Conservation (phyloP, 2,329 filamentous ascomycete species). For the Anthostomella pinea region DNA sequence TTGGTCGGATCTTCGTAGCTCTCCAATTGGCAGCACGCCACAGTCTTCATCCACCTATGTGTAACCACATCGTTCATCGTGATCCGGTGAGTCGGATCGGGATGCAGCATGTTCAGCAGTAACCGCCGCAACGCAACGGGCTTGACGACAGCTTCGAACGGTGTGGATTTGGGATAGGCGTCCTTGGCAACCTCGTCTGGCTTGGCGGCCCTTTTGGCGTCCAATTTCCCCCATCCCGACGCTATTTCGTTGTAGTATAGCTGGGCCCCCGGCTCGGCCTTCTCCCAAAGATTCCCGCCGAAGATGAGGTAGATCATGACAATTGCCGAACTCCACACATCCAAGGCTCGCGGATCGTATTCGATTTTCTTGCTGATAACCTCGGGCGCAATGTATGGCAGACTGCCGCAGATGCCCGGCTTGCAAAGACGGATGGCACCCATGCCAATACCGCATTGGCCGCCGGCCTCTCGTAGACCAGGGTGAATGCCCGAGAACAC, state of each 20-base stretch:
- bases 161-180: constrained; percentile 63
- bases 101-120: constrained; percentile 79
- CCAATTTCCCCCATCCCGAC: constrained; percentile 67
- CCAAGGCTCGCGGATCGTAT: constrained; percentile 73
- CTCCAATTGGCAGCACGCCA: constrained; percentile 78
- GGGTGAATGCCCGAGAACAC: constrained; percentile 82
- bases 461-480: constrained; percentile 68
- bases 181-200: constrained; percentile 47
- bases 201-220: constrained; percentile 46
- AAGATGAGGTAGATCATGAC: constrained; percentile 77
- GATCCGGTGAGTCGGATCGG: constrained; percentile 68
- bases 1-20: constrained; percentile 60
- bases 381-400: constrained; percentile 85
- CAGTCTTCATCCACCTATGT: constrained; percentile 68
- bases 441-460: constrained; percentile 73
- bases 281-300: constrained; percentile 70
- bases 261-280: constrained; percentile 51
- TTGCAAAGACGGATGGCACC: constrained; percentile 66
- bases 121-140: constrained; percentile 68
- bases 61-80: constrained; percentile 66
- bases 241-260: constrained; percentile 64
- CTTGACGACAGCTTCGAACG: constrained; percentile 64
- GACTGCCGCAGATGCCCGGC: constrained; percentile 79
- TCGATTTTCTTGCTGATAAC: constrained; percentile 65
- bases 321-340: constrained; percentile 84